phyloP scores from a whole-genome alignment of 768 basidiomycete species.

The Psilocybe azurescens region DNA sequence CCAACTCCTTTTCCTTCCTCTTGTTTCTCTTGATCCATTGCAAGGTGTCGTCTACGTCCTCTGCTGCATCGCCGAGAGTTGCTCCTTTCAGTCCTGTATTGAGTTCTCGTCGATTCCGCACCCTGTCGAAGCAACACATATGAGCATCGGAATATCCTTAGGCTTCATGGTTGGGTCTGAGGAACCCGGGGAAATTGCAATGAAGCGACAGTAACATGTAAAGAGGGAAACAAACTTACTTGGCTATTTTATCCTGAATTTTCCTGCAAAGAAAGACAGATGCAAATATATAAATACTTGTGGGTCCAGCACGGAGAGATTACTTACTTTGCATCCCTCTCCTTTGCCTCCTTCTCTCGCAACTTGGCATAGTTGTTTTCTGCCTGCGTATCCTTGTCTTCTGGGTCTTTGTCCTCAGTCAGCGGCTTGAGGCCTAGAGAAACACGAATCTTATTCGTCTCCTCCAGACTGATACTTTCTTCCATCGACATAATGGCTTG shows the following conservation, averaged over 20 bases:
- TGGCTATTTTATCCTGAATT: constrained; percentile 78
- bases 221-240: constrained; percentile 66
- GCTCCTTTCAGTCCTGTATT: constrained; percentile 90
- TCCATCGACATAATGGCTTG: constrained; percentile 66
- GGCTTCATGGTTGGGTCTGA: constrained; percentile 38
- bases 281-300: constrained; percentile 22
- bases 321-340: constrained; percentile 78
- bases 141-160: constrained; percentile 45
- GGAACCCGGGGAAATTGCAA: constrained; percentile 43
- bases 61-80: constrained; percentile 89
- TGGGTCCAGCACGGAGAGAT: neutral
- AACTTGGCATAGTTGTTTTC: constrained; percentile 84
- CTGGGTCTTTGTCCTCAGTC: constrained; percentile 76
- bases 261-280: constrained; percentile 50
- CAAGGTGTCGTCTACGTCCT: constrained; percentile 75
- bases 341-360: constrained; percentile 71
- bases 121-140: constrained; percentile 63
- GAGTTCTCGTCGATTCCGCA: constrained; percentile 93
- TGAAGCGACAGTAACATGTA: constrained; percentile 39
- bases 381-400: constrained; percentile 81
- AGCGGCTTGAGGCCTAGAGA: constrained; percentile 93
- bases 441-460: constrained; percentile 96
- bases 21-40: constrained; percentile 94
- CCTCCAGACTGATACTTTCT: constrained; percentile 89
- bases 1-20: constrained; percentile 90